phyloP scores from a whole-genome alignment of 352 stramenopile species.

The Globisporangium emineosum region DNA sequence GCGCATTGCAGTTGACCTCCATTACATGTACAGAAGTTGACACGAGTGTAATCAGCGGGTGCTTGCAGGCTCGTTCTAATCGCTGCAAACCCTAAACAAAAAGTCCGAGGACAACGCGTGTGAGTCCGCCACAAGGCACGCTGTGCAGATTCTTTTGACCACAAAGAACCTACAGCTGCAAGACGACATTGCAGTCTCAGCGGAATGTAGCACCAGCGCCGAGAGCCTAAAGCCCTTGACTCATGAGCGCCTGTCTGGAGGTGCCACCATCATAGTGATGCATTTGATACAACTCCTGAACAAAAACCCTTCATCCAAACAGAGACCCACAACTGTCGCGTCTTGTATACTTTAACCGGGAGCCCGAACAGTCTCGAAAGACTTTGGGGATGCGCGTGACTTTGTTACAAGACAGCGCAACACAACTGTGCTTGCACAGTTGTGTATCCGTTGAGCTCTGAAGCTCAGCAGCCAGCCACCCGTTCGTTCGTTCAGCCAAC shows the following conservation, averaged over 20 bases:
- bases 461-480: conserved; percentile 2
- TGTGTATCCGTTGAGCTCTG: neutral
- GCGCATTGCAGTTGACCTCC: no score
- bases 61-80: neutral
- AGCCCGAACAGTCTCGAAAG: neutral
- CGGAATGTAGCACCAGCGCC: neutral
- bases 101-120: neutral
- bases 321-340: neutral
- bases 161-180: neutral
- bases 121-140: neutral
- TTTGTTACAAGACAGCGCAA: conserved; percentile 11
- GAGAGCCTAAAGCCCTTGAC: neutral
- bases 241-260: neutral
- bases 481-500: neutral
- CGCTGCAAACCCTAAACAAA: neutral
- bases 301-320: no score
- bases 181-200: neutral
- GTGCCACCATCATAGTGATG: neutral
- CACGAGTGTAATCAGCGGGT: neutral
- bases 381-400: neutral
- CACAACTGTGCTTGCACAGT: neutral
- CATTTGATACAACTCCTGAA: neutral
- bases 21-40: no score
- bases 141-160: neutral
- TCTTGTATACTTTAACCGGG: neutral